A percentile compares a stretch with the other conserved stretches of the same genome.
phyloP scores from a whole-genome alignment of 2,329 filamentous ascomycete genomes.

The Paraphaeosphaeria minitans region DNA sequence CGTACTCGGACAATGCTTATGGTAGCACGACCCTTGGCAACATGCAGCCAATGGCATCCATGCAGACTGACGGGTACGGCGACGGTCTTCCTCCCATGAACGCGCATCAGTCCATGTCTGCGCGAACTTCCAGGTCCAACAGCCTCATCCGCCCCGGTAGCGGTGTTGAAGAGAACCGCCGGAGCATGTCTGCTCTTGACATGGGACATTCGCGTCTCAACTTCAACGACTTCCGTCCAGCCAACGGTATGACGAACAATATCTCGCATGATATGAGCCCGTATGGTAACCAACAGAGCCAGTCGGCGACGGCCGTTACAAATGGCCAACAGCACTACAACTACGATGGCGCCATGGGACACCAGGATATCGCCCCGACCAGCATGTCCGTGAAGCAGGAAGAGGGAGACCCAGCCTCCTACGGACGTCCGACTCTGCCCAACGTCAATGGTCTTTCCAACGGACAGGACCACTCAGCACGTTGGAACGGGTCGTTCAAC shows the following conservation, averaged over 20 bases:
- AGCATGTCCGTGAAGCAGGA: conserved; percentile 44
- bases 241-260: conserved; percentile 36
- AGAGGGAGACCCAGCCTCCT: conserved; percentile 34
- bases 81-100: conserved; percentile 47
- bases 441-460: conserved; percentile 44
- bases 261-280: conserved; percentile 31
- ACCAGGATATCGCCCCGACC: conserved; percentile 40
- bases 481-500: conserved; percentile 53
- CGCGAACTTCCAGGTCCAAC: conserved; percentile 55
- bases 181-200: conserved; percentile 44
- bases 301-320: conserved; percentile 25
- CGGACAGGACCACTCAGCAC: conserved; percentile 46
- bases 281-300: conserved; percentile 35
- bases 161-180: conserved; percentile 44
- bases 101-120: conserved; percentile 51
- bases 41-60: conserved; percentile 42
- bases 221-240: conserved; percentile 43
- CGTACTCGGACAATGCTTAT: conserved; percentile 41
- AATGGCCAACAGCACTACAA: conserved; percentile 36
- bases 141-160: conserved; percentile 53
- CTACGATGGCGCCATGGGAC: conserved; percentile 39
- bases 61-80: conserved; percentile 41
- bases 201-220: conserved; percentile 40
- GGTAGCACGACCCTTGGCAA: conserved; percentile 33
- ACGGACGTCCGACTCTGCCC: conserved; percentile 42